Evolutionary conservation across 2,329 filamentous ascomycete genomes (phyloP).

Genomic region (Plenodomus lindquistii): DNA sequence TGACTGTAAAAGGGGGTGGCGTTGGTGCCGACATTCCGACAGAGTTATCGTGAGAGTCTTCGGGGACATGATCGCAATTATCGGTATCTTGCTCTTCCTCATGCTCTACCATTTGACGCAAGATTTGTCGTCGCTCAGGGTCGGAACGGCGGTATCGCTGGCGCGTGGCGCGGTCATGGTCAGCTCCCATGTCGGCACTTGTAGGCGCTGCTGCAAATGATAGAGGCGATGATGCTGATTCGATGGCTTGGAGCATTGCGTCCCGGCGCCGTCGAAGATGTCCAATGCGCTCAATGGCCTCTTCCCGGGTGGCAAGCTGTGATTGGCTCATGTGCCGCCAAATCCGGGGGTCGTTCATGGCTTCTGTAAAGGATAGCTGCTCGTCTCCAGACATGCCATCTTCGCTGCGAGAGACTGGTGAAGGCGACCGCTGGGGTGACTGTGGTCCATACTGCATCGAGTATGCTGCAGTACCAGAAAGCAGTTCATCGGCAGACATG

Average conservation of each 20-base stretch:
- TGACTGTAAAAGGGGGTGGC: constrained; percentile 48
- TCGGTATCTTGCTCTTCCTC: constrained; percentile 30
- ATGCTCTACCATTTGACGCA: constrained; percentile 19
- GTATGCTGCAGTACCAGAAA: constrained; percentile 74
- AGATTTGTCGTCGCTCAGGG: constrained; percentile 12
- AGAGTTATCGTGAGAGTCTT: constrained; percentile 22
- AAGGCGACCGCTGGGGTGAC: constrained; percentile 30
- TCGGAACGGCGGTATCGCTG: constrained; percentile 3
- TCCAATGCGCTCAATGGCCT: constrained; percentile 32
- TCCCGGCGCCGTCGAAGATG: constrained; percentile 27
- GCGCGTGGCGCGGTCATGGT: not conserved
- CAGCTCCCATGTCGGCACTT: not conserved
- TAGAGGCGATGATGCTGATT: not conserved
- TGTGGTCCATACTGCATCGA: constrained; percentile 63
- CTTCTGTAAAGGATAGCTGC: constrained; percentile 39
- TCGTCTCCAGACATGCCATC: constrained; percentile 20
- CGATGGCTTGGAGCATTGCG: not conserved
- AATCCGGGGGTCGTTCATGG: constrained; percentile 38
- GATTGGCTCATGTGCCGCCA: constrained; percentile 28
- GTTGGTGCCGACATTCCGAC: constrained; percentile 40
- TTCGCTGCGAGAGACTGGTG: constrained; percentile 25
- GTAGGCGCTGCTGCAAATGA: not conserved
- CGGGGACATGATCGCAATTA: constrained; percentile 35
- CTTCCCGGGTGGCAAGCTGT: constrained; percentile 27
- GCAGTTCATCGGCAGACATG: constrained; percentile 78